Base-by-base conservation (phyloP, 2,329 filamentous ascomycete genomes). In the Drechslera avenae region DNA sequence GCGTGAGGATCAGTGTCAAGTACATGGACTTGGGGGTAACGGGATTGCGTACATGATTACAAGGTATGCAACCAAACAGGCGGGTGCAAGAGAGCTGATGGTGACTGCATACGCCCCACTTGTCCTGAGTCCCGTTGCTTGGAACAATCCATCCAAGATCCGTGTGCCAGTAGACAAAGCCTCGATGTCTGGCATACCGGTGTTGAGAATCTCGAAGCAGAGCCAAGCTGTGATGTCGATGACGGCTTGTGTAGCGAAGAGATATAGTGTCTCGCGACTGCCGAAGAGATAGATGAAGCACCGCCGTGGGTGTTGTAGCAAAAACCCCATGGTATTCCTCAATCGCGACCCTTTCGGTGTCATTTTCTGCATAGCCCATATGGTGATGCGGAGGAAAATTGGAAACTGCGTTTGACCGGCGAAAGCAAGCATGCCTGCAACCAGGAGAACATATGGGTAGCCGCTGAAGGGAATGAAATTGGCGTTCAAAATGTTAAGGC, bases 221-320 rank as follows among this genome's bases (percentile, higher is more conserved):
- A 81, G 75, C 86, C 86, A 89, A 57, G 88, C 84, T 14, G 84
- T 78, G 0, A 80, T 78, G 49, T 87, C 87, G 13, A 88, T 79
- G 10, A 80, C 59, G 3, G 86, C 65, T 5, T 88, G 77, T 53
- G 86, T 84, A 39, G 80, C 81, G 8, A 87, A 71, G 0, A 89
- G 76, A 77, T 85, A 88, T 82, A 85, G 88, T 0, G 86, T 89
- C 41, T 83, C 81, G 0, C 80, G 76, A 2, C 79, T 76, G 0
- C 86, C 85, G 57, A 89, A 89, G 1, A 90, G 74, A 17, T 84
- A 83, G 0, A 84, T 86, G 60, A 84, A 87, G 58, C 83, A 86
- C 5, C 85, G 75, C 37, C 84, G 78, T 0, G 84, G 85, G 64
- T 88, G 83, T 43, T 86, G 79, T 9, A 88, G 78, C 0, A 87